Evolutionary conservation across 2,329 filamentous ascomycete species (phyloP).

Genomic region (Pestalotiopsis sp.): DNA sequence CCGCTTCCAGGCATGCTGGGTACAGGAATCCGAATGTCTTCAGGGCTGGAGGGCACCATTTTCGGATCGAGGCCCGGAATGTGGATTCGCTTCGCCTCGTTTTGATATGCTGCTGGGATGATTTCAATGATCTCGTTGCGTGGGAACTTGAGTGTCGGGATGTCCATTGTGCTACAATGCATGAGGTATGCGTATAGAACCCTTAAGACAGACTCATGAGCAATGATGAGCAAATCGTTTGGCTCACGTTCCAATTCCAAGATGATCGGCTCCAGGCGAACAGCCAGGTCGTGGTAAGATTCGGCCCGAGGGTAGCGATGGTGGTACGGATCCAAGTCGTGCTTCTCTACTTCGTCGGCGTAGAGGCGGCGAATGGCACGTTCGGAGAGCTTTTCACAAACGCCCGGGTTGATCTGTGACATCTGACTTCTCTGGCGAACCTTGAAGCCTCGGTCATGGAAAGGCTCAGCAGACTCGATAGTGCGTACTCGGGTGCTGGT

Average conservation of each 20-base stretch:
- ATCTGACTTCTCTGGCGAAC: conserved; percentile 93
- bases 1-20: conserved; percentile 41
- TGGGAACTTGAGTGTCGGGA: conserved; percentile 90
- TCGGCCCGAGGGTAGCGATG: conserved; percentile 95
- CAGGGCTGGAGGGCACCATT: conserved; percentile 76
- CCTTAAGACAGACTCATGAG: conserved; percentile 95
- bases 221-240: conserved; percentile 96
- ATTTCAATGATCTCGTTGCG: conserved; percentile 99
- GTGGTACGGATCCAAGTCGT: conserved; percentile 93
- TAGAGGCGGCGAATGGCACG: conserved; percentile 78
- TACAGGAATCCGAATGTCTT: conserved; percentile 80
- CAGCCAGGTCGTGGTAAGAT: conserved; percentile 98
- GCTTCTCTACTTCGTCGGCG: conserved; percentile 89
- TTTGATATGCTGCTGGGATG: conserved; percentile 96
- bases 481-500: conserved; percentile 90
- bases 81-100: conserved; percentile 87
- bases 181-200: conserved; percentile 98
- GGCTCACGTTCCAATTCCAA: conserved; percentile 95
- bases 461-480: conserved; percentile 82
- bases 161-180: conserved; percentile 95
- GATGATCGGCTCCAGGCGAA: conserved; percentile 96
- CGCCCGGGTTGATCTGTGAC: conserved; percentile 95
- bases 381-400: conserved; percentile 93
- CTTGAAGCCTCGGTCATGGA: conserved; percentile 80
- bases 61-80: conserved; percentile 71